These are phyloP conservation scores for Streptanthus diversifolius DNA, from an alignment of 345 rosid species.

Conservation along the genomic window DNA sequence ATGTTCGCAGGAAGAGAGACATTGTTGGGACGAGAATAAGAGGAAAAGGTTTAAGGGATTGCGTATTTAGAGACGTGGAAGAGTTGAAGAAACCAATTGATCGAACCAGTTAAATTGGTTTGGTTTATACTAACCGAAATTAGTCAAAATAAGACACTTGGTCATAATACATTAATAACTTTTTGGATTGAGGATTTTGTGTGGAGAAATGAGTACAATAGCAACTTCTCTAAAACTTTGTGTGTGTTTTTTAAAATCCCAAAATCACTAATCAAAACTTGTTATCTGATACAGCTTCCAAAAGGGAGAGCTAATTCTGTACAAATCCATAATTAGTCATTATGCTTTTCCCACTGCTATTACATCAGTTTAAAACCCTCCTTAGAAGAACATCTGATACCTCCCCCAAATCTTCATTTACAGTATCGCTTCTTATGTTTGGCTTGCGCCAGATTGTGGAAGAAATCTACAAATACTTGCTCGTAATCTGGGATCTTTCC, in stretches of 20 bases:
- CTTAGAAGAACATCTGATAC: not conserved
- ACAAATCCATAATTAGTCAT: slow-evolving; percentile 35
- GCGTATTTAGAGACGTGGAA: not conserved
- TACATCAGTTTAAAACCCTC: slow-evolving; percentile 16
- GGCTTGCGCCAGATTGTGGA: slow-evolving; percentile 45
- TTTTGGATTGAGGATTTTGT: not conserved
- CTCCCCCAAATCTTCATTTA: slow-evolving; percentile 13
- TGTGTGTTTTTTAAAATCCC: not conserved
- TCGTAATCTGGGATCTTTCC: slow-evolving; percentile 93
- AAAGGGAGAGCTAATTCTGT: slow-evolving; percentile 20
- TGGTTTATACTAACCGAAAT: slow-evolving; percentile 3
- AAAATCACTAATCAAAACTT: slow-evolving; percentile 21
- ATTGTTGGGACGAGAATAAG: slow-evolving; percentile 23
- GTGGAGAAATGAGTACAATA: not conserved
- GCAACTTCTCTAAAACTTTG: not conserved
- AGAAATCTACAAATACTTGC: slow-evolving; percentile 76
- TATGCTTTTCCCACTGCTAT: not conserved
- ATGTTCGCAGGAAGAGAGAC: slow-evolving; percentile 44
- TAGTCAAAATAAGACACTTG: not conserved
- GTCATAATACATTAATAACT: no score
- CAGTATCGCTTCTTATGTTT: slow-evolving; percentile 41
- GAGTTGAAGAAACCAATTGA: not conserved
- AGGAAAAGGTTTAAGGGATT: slow-evolving; percentile 22
- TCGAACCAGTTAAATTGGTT: slow-evolving; percentile 6
- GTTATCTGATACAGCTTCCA: slow-evolving; percentile 15